Evolutionary conservation across 2,329 filamentous ascomycete species (phyloP), one percentile per base, ranked within the genome.

Genomic region (Phialophora chinensis): DNA sequence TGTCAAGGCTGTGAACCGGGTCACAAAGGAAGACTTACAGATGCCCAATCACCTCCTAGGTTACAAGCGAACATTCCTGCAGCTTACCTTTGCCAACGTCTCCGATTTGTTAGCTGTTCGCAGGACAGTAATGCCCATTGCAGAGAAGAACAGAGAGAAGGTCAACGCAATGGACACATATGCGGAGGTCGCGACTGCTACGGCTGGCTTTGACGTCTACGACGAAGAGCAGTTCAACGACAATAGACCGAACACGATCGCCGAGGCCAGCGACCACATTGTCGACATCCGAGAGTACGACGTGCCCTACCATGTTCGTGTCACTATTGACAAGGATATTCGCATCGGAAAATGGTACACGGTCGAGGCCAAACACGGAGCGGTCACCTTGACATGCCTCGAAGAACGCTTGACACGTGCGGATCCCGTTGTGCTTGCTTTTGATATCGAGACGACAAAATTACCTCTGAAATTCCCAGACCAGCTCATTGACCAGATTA

Each of bases 211-310:
- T 76, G 95, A 99, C 82, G 89, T 98, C 76, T 98, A 97, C 87
- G 94, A 98, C 78, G 88, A 91, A 77, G 91, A 94, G 86, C 86
- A 91, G 86, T 87, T 90, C 80, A 87, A 93, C 78, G 91, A 95
- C 79, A 87, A 86, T 89, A 88, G 90, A 86, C 84, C 85, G 82
- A 93, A 90, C 83, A 86, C 86, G 78, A 89, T 92, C 81, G 84
- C 89, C 73, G 93, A 98, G 79, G 93, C 94, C 66, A 97, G 93
- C 85, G 94, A 98, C 85, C 97, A 90, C 79, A 93, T 99, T 85
- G 87, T 97, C 81, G 96, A 99, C 86, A 96, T 99, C 78, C 89
- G 95, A 85, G 95, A 99, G 83, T 99, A 96, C 80, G 95, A 99
- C 80, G 96, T 99, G 75, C 96, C 95, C 71, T 99, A 99, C 83